Conservation (phyloP, 2,329 filamentous ascomycete species). For the Penicillium sp. region DNA sequence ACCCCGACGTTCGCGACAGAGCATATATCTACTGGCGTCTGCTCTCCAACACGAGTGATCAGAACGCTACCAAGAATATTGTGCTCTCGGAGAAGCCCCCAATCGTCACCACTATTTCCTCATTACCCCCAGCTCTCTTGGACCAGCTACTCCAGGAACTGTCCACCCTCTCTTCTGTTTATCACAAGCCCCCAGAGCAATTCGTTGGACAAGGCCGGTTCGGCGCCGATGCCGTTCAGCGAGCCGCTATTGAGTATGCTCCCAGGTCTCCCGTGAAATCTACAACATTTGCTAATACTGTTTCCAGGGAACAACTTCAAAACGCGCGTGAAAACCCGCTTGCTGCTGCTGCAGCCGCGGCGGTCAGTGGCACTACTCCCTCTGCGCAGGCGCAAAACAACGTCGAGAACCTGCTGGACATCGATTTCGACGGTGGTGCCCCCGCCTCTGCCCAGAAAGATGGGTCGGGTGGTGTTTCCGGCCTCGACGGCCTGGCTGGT, state of each 20-base stretch:
- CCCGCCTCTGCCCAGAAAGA: slow-evolving; percentile 78
- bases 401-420: slow-evolving; percentile 90
- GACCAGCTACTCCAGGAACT: slow-evolving; percentile 89
- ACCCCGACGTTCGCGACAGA: slow-evolving; percentile 93
- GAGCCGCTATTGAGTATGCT: slow-evolving; percentile 78
- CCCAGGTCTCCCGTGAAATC: background rate
- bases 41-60: slow-evolving; percentile 74
- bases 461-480: slow-evolving; percentile 62
- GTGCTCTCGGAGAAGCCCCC: slow-evolving; percentile 91
- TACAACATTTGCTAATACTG: slow-evolving; percentile 18
- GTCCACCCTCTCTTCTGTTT: slow-evolving; percentile 92
- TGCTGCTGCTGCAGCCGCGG: slow-evolving; percentile 72
- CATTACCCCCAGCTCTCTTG: slow-evolving; percentile 75
- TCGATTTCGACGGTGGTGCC: slow-evolving; percentile 89
- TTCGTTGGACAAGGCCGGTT: slow-evolving; percentile 95
- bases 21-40: slow-evolving; percentile 98
- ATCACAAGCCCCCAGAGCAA: slow-evolving; percentile 97
- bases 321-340: slow-evolving; percentile 92
- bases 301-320: slow-evolving; percentile 72
- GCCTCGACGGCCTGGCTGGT: slow-evolving; percentile 56
- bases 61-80: slow-evolving; percentile 87
- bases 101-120: slow-evolving; percentile 91
- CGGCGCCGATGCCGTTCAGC: slow-evolving; percentile 89
- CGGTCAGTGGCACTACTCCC: slow-evolving; percentile 55
- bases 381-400: slow-evolving; percentile 63